Evolutionary conservation across 78 protist species (phyloP), one percentile per base, ranked within the genome.

Genomic region (Pigoraptor vietnamica): DNA sequence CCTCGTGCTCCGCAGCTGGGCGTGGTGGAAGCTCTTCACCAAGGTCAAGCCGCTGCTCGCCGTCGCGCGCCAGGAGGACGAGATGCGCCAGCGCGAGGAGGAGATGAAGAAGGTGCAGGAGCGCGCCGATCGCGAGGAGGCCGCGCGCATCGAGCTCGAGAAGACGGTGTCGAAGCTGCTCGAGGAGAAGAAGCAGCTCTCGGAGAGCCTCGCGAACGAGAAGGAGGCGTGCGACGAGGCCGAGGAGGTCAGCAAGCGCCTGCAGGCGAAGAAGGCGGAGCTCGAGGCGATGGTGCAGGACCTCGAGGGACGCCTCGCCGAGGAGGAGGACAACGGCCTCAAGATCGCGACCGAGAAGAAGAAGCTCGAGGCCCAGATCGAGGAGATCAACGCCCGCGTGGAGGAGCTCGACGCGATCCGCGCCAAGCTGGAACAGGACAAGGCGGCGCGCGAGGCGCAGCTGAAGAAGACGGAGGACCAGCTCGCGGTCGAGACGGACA

Each of bases 11-110:
- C 87, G 92, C 56, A 2, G 24, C 48, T 94, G 95, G 95, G 39
- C 93, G 10, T 94, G 95, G 95, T 94, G 93, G 94, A 48, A 83
- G 81, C 93, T 94, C 81, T 94, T 82, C 82, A 40, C 40, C 88
- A 35, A 55, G 35, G 88, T 92, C 37, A 36, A 81, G 81, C 94
- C 94, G 24, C 90, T 94, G 93, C 90, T 94, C 14, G n/a, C n/a
- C 35, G 89, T 87, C n/a, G 40, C 55, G 2, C 93, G 89, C 82
- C 39, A 81, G 82, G 93, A 93, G 37, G 92, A 91, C 23, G 91
- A 91, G 88, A 14, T 84, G 87, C 55, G 79, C 40, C 56, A 38
- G 48, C 39, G 55, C 33, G 89, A 40, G 81, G 24, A 40, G 55
- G 91, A 89, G 39, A 21, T 40, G 34, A n/a, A 55, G n/a, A 24